Percentiles rank a stretch among this genome's conserved stretches.
phyloP scores from a whole-genome alignment of 768 basidiomycete species.

The Chiua virens region DNA sequence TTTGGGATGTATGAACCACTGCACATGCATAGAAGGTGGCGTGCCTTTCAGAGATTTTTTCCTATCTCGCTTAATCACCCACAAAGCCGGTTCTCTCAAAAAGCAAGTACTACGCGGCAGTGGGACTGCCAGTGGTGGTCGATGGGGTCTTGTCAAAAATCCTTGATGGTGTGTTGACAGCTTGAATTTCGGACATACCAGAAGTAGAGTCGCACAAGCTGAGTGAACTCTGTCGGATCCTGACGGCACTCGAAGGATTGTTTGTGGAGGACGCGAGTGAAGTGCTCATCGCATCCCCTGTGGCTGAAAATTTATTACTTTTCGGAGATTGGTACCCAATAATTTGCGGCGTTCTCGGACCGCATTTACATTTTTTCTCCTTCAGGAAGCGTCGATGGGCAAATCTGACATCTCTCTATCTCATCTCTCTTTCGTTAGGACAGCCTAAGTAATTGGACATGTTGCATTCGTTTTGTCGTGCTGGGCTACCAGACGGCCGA shows the following conservation, averaged over 20 bases:
- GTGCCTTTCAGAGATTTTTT: not conserved
- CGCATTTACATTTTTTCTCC: not conserved
- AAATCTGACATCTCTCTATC: slow-evolving; percentile 82
- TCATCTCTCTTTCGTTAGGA: not conserved
- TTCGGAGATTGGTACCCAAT: slow-evolving; percentile 74
- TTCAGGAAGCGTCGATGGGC: slow-evolving; percentile 88
- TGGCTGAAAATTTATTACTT: slow-evolving; percentile 97
- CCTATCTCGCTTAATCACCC: not conserved
- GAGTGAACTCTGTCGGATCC: slow-evolving; percentile 77
- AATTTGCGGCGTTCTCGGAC: not conserved
- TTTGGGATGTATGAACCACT: slow-evolving; percentile 61
- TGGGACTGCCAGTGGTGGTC: slow-evolving; percentile 71
- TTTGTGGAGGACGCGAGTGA: slow-evolving; percentile 68
- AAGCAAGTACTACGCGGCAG: slow-evolving; percentile 66
- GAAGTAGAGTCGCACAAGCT: slow-evolving; percentile 83
- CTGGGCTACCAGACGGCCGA: no score
- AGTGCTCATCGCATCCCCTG: slow-evolving; percentile 51
- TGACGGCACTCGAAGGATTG: slow-evolving; percentile 77
- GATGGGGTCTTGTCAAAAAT: slow-evolving; percentile 68
- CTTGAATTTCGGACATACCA: slow-evolving; percentile 85
- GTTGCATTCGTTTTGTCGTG: no score
- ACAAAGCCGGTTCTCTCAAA: slow-evolving; percentile 65
- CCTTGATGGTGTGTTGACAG: slow-evolving; percentile 68
- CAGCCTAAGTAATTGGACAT: not conserved
- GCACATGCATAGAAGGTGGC: slow-evolving; percentile 77